Evolutionary conservation across 1,284 basidiomycete genomes (phyloP).

Genomic region (Microbotryum lychnidis-dioicae): DNA sequence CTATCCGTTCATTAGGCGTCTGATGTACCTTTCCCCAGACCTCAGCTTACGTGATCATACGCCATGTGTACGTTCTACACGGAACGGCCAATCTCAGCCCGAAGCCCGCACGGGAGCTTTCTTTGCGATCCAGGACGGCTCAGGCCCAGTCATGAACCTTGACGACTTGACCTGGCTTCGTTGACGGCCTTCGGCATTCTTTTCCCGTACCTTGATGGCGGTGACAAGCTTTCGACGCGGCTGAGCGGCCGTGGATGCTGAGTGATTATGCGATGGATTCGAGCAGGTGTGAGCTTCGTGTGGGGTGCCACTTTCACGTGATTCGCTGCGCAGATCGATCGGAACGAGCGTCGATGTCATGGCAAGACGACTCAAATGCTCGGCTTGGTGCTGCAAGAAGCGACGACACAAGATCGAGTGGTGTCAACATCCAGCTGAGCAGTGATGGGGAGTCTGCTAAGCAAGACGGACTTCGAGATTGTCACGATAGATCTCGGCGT

Average conservation of each 20-base stretch:
- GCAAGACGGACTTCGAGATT: conserved; percentile 16
- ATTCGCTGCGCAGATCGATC: fast-evolving
- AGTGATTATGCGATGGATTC: neutral
- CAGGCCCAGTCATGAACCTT: conserved; percentile 23
- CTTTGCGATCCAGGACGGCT: conserved; percentile 23
- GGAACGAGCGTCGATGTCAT: neutral
- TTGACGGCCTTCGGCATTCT: neutral
- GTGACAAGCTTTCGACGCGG: conserved; percentile 4
- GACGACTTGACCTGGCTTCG: neutral
- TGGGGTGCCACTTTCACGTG: too few relatives aligned
- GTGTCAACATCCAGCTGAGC: too few relatives aligned
- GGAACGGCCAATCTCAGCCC: neutral
- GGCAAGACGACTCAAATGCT: conserved; percentile 7
- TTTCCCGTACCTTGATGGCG: conserved; percentile 1
- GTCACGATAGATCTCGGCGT: conserved; percentile 23
- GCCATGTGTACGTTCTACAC: neutral
- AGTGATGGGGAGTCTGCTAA: neutral
- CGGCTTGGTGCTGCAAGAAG: conserved; percentile 10
- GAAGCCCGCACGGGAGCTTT: neutral
- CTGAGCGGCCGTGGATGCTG: neutral
- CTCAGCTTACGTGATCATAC: neutral
- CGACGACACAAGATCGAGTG: neutral
- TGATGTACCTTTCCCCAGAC: neutral
- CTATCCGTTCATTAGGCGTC: neutral
- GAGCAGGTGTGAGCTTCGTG: neutral